Evolutionary conservation across 257 asterid genomes (phyloP).

Genomic region (Phtheirospermum japonicum): DNA sequence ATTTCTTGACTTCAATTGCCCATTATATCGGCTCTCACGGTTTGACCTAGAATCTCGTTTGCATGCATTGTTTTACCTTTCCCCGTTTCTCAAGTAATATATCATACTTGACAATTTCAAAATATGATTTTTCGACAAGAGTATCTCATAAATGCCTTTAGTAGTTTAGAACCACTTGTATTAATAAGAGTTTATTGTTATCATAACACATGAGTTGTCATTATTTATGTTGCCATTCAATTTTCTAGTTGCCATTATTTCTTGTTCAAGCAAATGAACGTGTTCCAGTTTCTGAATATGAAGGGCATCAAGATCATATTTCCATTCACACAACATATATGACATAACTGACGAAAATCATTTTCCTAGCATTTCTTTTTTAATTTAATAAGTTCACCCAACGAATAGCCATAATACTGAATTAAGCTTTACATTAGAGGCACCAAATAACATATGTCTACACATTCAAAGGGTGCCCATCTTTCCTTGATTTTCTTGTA

Average conservation of each 20-base stretch:
- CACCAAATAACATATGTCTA: background rate
- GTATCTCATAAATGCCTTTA: too few species aligned
- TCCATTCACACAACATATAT: background rate
- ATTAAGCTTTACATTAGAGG: slow-evolving; percentile 14
- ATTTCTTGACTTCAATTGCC: background rate
- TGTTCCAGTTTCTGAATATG: too few species aligned
- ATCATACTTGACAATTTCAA: too few species aligned
- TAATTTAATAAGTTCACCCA: too few species aligned
- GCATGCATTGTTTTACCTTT: background rate
- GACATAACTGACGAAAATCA: background rate
- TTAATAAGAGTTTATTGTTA: background rate
- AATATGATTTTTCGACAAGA: too few species aligned
- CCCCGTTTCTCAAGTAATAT: too few species aligned
- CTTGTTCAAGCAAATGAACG: too few species aligned
- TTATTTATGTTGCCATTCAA: too few species aligned
- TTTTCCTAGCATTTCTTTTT: background rate
- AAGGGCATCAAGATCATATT: too few species aligned
- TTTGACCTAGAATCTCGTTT: background rate
- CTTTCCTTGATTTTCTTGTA: slow-evolving; percentile 27
- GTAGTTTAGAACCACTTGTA: too few species aligned
- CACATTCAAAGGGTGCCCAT: background rate
- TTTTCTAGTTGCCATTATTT: too few species aligned
- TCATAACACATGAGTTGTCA: too few species aligned
- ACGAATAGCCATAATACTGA: background rate
- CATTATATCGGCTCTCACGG: background rate